A percentile compares a stretch with the other conserved stretches of the same genome.
Evolutionary conservation across 192 early-diverging fungal species (phyloP).

Genomic region (Spizellomyces punctatus): DNA sequence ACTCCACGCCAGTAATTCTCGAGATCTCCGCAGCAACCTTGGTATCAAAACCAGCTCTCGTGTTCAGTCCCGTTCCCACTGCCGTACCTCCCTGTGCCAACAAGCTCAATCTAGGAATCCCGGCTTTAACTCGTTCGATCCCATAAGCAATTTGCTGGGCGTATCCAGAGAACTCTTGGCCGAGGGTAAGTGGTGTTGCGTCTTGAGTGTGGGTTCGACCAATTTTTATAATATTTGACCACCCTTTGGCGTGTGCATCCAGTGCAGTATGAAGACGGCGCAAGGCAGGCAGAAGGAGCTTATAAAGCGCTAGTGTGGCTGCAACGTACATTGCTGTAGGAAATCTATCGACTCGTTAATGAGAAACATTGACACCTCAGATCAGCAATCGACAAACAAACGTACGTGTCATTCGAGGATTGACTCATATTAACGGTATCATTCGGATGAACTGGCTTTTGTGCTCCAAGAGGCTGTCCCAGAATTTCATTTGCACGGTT

Average conservation of each 20-base stretch:
- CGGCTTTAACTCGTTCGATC: slow-evolving; percentile 80
- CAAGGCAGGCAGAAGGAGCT: slow-evolving; percentile 83
- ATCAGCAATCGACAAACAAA: slow-evolving; percentile 12
- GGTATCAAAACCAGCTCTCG: slow-evolving; percentile 86
- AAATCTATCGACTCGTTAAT: slow-evolving; percentile 51
- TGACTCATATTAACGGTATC: slow-evolving; percentile 99
- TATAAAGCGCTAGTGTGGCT: slow-evolving; percentile 71
- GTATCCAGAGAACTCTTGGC: slow-evolving; percentile 96
- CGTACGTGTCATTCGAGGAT: slow-evolving; percentile 92
- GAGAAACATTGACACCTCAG: neutral
- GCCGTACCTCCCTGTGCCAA: slow-evolving; percentile 96
- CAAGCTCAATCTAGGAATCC: slow-evolving; percentile 83
- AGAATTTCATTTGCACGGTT: slow-evolving; percentile 97
- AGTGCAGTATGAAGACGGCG: slow-evolving; percentile 77
- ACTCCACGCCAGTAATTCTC: slow-evolving; percentile 82
- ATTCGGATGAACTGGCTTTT: slow-evolving; percentile 96
- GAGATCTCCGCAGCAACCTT: slow-evolving; percentile 89
- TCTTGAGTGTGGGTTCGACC: slow-evolving; percentile 98
- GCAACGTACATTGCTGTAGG: slow-evolving; percentile 99
- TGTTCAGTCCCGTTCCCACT: slow-evolving; percentile 97
- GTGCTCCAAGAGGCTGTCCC: slow-evolving; percentile 80
- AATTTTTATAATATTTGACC: slow-evolving; percentile 95
- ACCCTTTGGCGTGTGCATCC: slow-evolving; percentile 75
- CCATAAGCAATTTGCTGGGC: slow-evolving; percentile 67
- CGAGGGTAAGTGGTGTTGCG: slow-evolving; percentile 94